Conservation (phyloP, 768 basidiomycete species). For the Trametes elegans region DNA sequence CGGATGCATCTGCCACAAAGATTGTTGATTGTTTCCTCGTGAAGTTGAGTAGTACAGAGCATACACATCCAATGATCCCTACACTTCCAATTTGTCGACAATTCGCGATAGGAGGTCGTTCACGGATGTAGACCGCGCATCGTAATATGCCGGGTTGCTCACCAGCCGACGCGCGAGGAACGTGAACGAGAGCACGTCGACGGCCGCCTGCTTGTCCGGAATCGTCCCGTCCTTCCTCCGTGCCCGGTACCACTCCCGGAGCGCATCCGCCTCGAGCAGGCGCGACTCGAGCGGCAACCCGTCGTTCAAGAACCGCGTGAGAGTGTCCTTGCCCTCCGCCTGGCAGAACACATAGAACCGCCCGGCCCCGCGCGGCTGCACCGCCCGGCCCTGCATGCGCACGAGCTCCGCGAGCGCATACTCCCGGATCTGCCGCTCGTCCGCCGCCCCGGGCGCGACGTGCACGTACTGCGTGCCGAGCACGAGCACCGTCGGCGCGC, state of each 20-base stretch:
- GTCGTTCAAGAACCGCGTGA: slow-evolving; percentile 80
- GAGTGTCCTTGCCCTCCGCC: slow-evolving; percentile 76
- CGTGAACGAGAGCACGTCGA: slow-evolving; percentile 80
- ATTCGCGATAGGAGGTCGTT: slow-evolving; percentile 67
- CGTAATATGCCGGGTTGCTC: slow-evolving; percentile 87
- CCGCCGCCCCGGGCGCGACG: slow-evolving; percentile 40
- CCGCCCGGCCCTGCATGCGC: slow-evolving; percentile 88
- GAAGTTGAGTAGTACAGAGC: too few species aligned
- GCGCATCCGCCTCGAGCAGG: slow-evolving; percentile 48
- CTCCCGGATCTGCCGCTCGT: slow-evolving; percentile 71
- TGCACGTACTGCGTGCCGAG: slow-evolving; percentile 90
- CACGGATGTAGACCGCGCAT: slow-evolving; percentile 41
- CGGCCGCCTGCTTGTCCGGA: slow-evolving; percentile 58
- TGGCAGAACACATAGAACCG: slow-evolving; percentile 89
- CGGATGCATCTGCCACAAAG: not conserved
- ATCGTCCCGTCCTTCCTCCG: slow-evolving; percentile 39
- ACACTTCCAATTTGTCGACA: slow-evolving; percentile 51
- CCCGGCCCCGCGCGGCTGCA: slow-evolving; percentile 51
- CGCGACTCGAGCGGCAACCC: slow-evolving; percentile 89
- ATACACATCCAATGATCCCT: not conserved
- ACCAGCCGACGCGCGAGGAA: slow-evolving; percentile 69
- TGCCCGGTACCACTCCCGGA: slow-evolving; percentile 49
- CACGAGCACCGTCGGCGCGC: slow-evolving; percentile 77
- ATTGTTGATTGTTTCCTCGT: not conserved
- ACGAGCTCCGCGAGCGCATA: slow-evolving; percentile 81